Evolutionary conservation across 2,329 filamentous ascomycete species (phyloP).

Genomic region (Penicillium griseofulvum): DNA sequence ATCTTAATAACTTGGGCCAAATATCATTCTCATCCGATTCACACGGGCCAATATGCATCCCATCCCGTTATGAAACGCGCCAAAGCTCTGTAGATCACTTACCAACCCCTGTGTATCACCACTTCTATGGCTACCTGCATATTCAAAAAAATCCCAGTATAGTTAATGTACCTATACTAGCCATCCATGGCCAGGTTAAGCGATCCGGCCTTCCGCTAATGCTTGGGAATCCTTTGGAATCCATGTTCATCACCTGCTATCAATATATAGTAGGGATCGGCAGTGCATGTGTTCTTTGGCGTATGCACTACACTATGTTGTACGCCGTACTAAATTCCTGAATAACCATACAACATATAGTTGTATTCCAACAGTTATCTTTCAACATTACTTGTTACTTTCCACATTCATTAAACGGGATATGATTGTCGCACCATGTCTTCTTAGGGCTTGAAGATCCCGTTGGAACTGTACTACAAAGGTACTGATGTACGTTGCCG

Average conservation of each 20-base stretch:
- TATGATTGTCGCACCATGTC: slow-evolving; percentile 1
- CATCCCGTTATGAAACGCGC: slow-evolving; percentile 23
- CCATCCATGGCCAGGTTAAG: background rate
- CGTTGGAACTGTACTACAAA: background rate
- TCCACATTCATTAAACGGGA: background rate
- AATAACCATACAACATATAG: background rate
- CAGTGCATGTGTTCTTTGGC: background rate
- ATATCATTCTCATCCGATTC: slow-evolving; percentile 3
- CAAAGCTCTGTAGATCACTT: slow-evolving; percentile 22
- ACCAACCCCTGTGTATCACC: slow-evolving; percentile 1
- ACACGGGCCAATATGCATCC: slow-evolving; percentile 21
- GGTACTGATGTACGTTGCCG: background rate
- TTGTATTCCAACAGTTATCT: no score
- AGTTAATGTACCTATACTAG: background rate
- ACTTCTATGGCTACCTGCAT: background rate
- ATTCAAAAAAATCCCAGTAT: background rate
- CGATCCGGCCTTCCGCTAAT: slow-evolving; percentile 1
- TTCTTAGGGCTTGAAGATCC: slow-evolving; percentile 9
- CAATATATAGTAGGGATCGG: slow-evolving; percentile 8
- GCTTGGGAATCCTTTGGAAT: background rate
- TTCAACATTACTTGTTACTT: background rate
- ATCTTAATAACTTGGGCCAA: background rate
- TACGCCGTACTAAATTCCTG: background rate
- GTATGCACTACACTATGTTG: background rate
- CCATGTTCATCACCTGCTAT: background rate